A percentile compares a stretch with the other conserved stretches of the same genome.
Conservation (phyloP, 352 stramenopile species). For the Aphanomyces invadans region DNA sequence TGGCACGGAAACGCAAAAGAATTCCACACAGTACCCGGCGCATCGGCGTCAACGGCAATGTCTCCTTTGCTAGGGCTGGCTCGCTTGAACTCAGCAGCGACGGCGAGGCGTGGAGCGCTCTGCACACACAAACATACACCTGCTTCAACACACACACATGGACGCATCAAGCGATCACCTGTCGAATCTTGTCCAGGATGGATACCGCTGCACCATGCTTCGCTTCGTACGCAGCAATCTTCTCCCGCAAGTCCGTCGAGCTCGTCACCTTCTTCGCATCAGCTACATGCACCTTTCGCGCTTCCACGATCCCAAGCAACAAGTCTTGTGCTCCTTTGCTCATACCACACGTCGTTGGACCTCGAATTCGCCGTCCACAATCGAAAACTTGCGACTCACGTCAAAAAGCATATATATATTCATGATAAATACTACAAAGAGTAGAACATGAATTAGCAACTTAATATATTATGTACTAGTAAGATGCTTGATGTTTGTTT, state of each 20-base stretch:
- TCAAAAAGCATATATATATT: no score
- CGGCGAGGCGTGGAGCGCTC: slow-evolving; percentile 71
- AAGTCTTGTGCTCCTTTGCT: slow-evolving; percentile 40
- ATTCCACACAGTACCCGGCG: slow-evolving; percentile 55
- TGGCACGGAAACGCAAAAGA: no score
- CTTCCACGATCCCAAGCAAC: slow-evolving; percentile 66
- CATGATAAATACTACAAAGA: no score
- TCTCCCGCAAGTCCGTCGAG: slow-evolving; percentile 43
- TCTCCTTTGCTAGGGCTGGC: slow-evolving; percentile 95
- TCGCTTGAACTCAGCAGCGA: slow-evolving; percentile 98
- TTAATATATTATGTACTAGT: no score
- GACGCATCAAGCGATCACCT: slow-evolving; percentile 33
- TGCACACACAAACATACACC: slow-evolving; percentile 41
- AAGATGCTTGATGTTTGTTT: no score
- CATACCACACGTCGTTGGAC: background rate
- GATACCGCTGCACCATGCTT: slow-evolving; percentile 75
- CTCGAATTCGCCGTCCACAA: no score
- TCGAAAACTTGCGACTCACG: background rate
- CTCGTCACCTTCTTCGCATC: slow-evolving; percentile 40
- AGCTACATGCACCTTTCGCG: slow-evolving; percentile 59
- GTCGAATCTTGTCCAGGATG: slow-evolving; percentile 78
- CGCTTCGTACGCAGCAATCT: slow-evolving; percentile 78
- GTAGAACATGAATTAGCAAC: no score
- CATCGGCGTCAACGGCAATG: slow-evolving; percentile 78
- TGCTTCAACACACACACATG: background rate